A percentile compares a stretch with the other conserved stretches of the same genome.
Conservation (phyloP, 2,329 filamentous ascomycete genomes). For the Cucurbitaria berberidis region DNA sequence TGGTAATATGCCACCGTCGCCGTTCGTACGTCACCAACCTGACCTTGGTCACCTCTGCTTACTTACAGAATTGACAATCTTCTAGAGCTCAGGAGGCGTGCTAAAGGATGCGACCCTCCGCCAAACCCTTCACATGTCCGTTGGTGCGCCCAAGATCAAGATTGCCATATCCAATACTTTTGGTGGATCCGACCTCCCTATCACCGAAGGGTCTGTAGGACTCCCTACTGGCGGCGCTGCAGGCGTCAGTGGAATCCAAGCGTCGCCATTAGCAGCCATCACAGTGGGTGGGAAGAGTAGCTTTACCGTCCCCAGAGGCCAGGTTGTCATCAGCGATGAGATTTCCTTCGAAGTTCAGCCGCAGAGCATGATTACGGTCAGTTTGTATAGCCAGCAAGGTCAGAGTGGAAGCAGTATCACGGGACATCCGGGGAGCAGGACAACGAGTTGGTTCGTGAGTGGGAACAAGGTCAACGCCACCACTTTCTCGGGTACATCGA, state of each 20-base stretch:
- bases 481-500: constrained; percentile 38
- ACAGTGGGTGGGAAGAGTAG: constrained; percentile 62
- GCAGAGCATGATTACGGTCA: constrained; percentile 63
- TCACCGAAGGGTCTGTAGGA: constrained; percentile 65
- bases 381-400: constrained; percentile 63
- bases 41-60: not conserved
- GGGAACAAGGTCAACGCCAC: constrained; percentile 35
- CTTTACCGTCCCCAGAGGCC: constrained; percentile 60
- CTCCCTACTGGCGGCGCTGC: constrained; percentile 61
- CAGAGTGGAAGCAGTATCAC: constrained; percentile 66
- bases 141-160: constrained; percentile 64
- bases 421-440: constrained; percentile 68
- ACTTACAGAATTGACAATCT: not conserved
- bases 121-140: constrained; percentile 68
- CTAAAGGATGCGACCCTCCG: constrained; percentile 69
- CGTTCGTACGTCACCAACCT: constrained; percentile 52
- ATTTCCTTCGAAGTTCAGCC: constrained; percentile 60
- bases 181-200: constrained; percentile 63
- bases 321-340: constrained; percentile 65
- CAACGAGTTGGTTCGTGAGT: constrained; percentile 59
- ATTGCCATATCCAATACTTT: constrained; percentile 71
- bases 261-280: constrained; percentile 64
- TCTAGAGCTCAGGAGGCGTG: constrained; percentile 60
- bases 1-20: constrained; percentile 64
- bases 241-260: constrained; percentile 61